Base-by-base conservation (phyloP, 2,329 filamentous ascomycete species). In the Aspergillus niger region DNA sequence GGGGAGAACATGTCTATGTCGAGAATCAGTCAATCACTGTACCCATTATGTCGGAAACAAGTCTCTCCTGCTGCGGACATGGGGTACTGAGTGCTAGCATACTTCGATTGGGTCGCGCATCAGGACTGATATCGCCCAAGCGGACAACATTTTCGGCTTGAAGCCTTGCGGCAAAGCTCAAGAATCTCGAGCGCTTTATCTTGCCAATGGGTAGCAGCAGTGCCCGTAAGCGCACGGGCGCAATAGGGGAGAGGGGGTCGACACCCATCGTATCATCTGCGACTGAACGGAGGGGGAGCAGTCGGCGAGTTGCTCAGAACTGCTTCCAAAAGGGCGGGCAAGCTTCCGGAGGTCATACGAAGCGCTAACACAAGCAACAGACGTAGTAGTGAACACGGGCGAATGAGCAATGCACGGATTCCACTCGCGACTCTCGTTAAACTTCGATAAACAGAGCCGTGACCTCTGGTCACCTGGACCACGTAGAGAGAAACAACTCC, bases 1-100 rank as follows among this genome's bases (percentile, higher is more conserved):
- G 94, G 94, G 60, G 92, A 96, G 78, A 98, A 97, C 88, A 95
- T 93, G 77, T 92, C 92, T 97, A 75, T 56, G 62, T 64, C 17
- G 49, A 53, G 51, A 26, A 55, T 64, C 63, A 70, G 72, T 70
- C 59, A 71, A 63, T 54, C 52, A 60, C 51, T 58, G 39, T 15
- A 8, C 24, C 17, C 26, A 11, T 8, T 13, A n/a, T 44, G 15
- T 17, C 13, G 38, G 15, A 8, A 10, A 22, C 22, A 13, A 43
- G 26, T n/a, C 17, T 53, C 17, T 10, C 26, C 15, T 24, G 17
- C 22, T 15, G 38, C 15, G 24, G 22, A 24, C 11, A 53, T 41
- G 20, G 20, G 13, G 15, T n/a, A 36, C 17, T 43, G n/a, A 15
- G 10, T 36, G 53, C 38, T 30, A 22, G 63, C 86, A 76, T 88